Evolutionary conservation across 2,329 filamentous ascomycete species (phyloP).

Genomic region (Neonectria coccinea): DNA sequence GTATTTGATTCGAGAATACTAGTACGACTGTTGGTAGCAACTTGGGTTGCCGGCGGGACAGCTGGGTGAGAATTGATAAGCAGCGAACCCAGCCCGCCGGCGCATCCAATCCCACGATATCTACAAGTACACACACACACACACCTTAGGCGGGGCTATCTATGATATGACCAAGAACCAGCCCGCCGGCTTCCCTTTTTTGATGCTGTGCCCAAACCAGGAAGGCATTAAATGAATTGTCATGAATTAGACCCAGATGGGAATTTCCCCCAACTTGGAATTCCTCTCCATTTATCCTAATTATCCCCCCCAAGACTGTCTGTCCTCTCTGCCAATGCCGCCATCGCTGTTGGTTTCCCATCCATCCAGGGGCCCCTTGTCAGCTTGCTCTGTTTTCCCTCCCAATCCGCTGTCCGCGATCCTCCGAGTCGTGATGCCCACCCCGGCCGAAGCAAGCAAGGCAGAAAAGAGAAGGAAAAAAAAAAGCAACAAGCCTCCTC

Average conservation of each 20-base stretch:
- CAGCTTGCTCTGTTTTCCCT: slow-evolving; percentile 2
- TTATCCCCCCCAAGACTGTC: no score
- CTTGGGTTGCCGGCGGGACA: no score
- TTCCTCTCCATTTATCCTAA: neutral
- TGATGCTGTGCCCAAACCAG: neutral
- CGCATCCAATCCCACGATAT: neutral
- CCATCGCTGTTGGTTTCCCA: neutral
- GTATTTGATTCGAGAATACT: neutral
- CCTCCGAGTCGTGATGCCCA: neutral
- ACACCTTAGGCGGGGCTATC: no score
- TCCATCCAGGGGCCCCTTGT: neutral
- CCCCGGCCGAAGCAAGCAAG: slow-evolving; percentile 8
- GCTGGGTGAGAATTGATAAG: neutral
- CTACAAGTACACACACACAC: no score
- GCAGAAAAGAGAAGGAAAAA: neutral
- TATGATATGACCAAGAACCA: neutral
- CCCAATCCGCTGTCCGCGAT: slow-evolving; percentile 17
- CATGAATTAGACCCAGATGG: no score
- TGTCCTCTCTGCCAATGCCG: neutral
- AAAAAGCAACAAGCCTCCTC: slow-evolving; percentile 14
- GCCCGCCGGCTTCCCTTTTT: no score
- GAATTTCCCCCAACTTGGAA: neutral
- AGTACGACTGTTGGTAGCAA: no score
- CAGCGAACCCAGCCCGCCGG: neutral
- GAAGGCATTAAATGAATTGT: neutral